Conservation (phyloP, 768 basidiomycete species). For the Termitomyces sp. region DNA sequence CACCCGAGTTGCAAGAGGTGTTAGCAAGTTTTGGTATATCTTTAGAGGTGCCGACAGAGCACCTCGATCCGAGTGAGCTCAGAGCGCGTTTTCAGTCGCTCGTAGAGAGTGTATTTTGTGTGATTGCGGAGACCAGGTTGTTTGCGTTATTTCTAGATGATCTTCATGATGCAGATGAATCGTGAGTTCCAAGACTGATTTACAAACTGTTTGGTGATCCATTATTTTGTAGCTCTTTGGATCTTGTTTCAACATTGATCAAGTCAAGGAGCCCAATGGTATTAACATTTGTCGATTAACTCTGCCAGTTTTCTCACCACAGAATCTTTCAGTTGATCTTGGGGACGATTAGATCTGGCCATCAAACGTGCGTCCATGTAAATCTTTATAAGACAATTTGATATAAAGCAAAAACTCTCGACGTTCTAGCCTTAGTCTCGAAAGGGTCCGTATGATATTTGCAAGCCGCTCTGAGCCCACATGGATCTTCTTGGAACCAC, state of each 20-base stretch:
- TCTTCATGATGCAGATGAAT: constrained; percentile 71
- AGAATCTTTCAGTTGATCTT: constrained; percentile 51
- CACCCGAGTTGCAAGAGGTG: constrained; percentile 66
- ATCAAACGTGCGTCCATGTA: constrained; percentile 37
- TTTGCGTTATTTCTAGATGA: constrained; percentile 74
- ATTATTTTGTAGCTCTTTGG: constrained; percentile 47
- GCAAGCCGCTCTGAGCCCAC: constrained; percentile 52
- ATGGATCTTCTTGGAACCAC: constrained; percentile 65
- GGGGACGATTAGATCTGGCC: constrained; percentile 57
- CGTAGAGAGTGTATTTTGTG: constrained; percentile 66
- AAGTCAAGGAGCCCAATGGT: constrained; percentile 69
- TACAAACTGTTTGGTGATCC: neutral
- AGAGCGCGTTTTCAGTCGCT: constrained; percentile 69
- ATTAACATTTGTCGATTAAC: constrained; percentile 6
- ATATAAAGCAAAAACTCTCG: neutral
- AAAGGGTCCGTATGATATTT: constrained; percentile 56
- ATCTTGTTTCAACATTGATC: constrained; percentile 59
- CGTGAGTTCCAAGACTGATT: constrained; percentile 30
- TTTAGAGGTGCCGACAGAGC: constrained; percentile 49
- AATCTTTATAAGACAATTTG: neutral
- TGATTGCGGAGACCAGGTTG: constrained; percentile 65
- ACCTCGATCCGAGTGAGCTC: constrained; percentile 54
- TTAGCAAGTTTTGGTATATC: constrained; percentile 51
- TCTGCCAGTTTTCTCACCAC: neutral
- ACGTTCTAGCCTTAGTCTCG: constrained; percentile 38